Evolutionary conservation across 1,139 yeast genomes (phyloP), one percentile per base, ranked within the genome.

Genomic region (Saccharomyces hybrid): DNA sequence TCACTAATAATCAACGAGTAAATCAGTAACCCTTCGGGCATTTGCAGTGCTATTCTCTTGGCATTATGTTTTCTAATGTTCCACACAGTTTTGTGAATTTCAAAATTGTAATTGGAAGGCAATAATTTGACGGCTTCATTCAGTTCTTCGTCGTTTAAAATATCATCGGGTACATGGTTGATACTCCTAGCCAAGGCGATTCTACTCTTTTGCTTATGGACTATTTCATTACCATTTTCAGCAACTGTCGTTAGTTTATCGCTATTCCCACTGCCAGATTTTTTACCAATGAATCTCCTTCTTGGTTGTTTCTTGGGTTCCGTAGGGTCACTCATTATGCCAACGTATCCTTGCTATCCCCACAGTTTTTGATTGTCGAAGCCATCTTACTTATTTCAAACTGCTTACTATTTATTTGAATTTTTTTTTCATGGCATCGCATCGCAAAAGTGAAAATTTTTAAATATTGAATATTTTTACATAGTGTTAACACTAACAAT

Each of bases 11-110:
- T 80, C 59, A 95, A 78, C 0, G 98, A 84, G 69, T 91, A 93
- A 2, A 93, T 86, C 53, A 93, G 74, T 47, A 93, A 72, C 1
- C 99, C 99, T 71, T 93, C 99, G 0, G 99, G 99, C 96, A 93
- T 88, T 66, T 93, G 99, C 41, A 93, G 73, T 0, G 97, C 97
- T 7, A 95, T 97, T 60, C 85, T 72, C 62, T 80, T 86, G 29
- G 96, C 91, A 34, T 74, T 73, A 57, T 80, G 77, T 68, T 88
- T 88, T 48, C 81, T 78, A 49, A 95, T 85, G 66, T 93, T 91
- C 96, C 97, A 91, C 5, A 93, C 85, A 0, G 98, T 90, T 69
- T 93, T 93, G 71, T 90, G 98, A 56, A 93, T 85, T 71, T 93
- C 99, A 71, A 93, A 93, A 71, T 91, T 91, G 71, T 93, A 93